These are phyloP conservation scores for Mycena venus DNA, from an alignment of 768 basidiomycete species.

Conservation along the genomic window DNA sequence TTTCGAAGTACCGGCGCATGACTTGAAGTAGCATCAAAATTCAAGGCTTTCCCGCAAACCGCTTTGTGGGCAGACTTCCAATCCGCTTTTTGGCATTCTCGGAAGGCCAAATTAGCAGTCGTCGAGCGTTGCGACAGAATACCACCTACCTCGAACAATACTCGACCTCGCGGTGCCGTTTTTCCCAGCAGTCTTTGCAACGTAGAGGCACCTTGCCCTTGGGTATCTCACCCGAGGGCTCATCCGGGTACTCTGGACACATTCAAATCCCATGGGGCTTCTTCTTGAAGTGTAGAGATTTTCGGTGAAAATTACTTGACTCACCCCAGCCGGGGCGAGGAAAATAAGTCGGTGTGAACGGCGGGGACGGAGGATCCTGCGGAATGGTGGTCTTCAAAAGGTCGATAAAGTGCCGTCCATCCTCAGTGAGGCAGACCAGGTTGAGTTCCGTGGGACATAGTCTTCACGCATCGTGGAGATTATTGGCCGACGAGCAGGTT, in stretches of 20 bases:
- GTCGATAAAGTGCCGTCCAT: not conserved
- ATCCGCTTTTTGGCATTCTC: slow-evolving; percentile 11
- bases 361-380: not conserved
- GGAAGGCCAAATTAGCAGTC: not conserved
- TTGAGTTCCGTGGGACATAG: not conserved
- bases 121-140: too few relatives aligned
- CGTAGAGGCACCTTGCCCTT: not conserved
- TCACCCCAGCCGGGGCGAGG: too few relatives aligned
- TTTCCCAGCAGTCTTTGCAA: slow-evolving; percentile 4
- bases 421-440: not conserved
- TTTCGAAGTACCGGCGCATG: not conserved
- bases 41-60: slow-evolving; percentile 10
- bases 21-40: slow-evolving; percentile 1
- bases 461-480: not conserved
- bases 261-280: too few relatives aligned
- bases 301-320: too few relatives aligned
- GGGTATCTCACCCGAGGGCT: too few relatives aligned
- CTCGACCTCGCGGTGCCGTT: not conserved
- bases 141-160: not conserved
- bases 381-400: not conserved
- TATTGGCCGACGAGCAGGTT: not conserved
- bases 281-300: too few relatives aligned
- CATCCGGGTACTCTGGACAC: too few relatives aligned
- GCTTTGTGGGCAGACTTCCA: slow-evolving; percentile 18
- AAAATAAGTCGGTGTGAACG: not conserved